Conservation (phyloP, 2,329 filamentous ascomycete genomes). For the Aureobasidium zeae region DNA sequence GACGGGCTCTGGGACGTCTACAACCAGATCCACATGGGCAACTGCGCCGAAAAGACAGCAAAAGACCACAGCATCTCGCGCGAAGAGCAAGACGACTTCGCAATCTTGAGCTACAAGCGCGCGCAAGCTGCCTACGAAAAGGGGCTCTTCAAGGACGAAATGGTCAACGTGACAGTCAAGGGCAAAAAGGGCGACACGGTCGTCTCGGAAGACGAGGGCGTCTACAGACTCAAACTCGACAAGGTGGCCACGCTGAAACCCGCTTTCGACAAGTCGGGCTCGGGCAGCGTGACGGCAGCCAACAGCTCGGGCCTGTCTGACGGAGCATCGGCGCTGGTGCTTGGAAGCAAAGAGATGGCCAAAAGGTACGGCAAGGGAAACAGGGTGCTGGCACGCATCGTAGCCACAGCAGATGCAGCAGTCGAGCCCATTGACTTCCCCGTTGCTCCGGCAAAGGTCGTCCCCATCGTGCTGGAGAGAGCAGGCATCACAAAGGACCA, state of each 20-base stretch:
- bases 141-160: conserved; percentile 77
- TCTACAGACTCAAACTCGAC: conserved; percentile 74
- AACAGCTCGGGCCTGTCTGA: conserved; percentile 94
- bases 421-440: conserved; percentile 91
- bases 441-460: conserved; percentile 81
- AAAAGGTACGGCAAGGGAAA: conserved; percentile 68
- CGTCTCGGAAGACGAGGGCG: conserved; percentile 79
- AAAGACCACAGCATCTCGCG: conserved; percentile 75
- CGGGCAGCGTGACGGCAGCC: conserved; percentile 84
- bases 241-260: conserved; percentile 83
- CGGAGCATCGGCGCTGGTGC: conserved; percentile 79
- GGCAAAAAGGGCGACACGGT: conserved; percentile 73
- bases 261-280: conserved; percentile 77
- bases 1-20: conserved; percentile 96
- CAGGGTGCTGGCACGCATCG: conserved; percentile 77
- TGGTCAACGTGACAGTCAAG: conserved; percentile 78
- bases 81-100: conserved; percentile 83
- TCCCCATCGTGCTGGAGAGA: conserved; percentile 77
- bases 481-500: conserved; percentile 87
- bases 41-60: conserved; percentile 88
- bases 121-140: conserved; percentile 83
- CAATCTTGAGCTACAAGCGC: conserved; percentile 79
- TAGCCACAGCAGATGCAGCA: conserved; percentile 79
- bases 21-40: conserved; percentile 95
- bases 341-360: conserved; percentile 72